These are phyloP conservation scores for Cutaneotrichosporon cutaneum DNA, from an alignment of 1,284 basidiomycete genomes.

Conservation along the genomic window DNA sequence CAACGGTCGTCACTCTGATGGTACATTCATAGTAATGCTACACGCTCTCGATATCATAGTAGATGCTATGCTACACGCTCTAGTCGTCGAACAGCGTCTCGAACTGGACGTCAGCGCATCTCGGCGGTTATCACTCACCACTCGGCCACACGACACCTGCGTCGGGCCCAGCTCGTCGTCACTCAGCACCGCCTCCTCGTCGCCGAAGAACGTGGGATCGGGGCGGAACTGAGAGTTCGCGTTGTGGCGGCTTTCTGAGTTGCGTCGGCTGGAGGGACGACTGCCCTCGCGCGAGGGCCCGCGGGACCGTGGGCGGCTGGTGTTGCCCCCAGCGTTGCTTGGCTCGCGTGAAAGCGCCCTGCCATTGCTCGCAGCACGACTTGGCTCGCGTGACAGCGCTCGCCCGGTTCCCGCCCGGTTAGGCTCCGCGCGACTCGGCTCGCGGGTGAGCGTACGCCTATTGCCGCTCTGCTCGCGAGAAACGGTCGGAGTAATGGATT, in stretches of 20 bases:
- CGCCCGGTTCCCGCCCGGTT: background rate
- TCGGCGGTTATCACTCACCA: conserved; percentile 4
- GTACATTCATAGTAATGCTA: conserved; percentile 2
- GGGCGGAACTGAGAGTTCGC: conserved; percentile 3
- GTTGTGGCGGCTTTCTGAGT: background rate
- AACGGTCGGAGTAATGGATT: background rate
- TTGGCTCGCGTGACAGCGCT: background rate
- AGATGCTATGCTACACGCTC: conserved; percentile 1
- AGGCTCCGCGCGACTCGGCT: conserved; percentile 1
- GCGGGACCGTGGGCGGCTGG: background rate
- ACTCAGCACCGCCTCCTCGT: conserved; percentile 11
- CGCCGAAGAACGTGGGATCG: conserved; percentile 9
- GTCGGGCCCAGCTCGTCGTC: conserved; percentile 17
- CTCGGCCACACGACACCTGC: conserved; percentile 13
- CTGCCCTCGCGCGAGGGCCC: conserved; percentile 1
- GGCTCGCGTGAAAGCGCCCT: background rate
- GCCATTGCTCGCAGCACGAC: background rate
- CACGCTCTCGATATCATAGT: background rate
- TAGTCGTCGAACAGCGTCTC: conserved; percentile 10
- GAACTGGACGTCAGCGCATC: conserved; percentile 3
- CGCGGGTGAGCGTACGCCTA: background rate
- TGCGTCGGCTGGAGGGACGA: background rate
- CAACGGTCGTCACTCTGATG: background rate
- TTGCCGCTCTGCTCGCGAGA: background rate
- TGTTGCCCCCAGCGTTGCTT: background rate